Percentiles rank a stretch among this genome's conserved stretches.
phyloP scores from a whole-genome alignment of 305 asterid genomes.

The Fraxinus angustifolia region DNA sequence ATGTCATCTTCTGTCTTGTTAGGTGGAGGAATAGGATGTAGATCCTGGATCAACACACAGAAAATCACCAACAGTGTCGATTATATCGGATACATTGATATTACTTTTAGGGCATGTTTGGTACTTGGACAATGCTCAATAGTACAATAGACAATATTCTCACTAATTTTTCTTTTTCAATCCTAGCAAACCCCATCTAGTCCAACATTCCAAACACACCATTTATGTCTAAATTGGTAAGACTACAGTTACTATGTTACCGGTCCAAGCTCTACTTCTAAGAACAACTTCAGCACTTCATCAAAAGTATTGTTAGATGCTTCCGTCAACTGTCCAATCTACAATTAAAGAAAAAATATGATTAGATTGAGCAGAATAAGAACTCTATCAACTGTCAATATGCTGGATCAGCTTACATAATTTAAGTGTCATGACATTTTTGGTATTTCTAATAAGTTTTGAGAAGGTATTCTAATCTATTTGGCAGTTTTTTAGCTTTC shows the following conservation, averaged over 20 bases:
- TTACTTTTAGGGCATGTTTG: neutral
- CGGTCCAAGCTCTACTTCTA: conserved; percentile 29
- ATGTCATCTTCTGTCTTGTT: conserved; percentile 28
- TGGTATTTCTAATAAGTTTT: neutral
- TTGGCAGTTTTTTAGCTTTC: neutral
- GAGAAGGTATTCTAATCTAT: neutral
- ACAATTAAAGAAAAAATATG: conserved; percentile 7
- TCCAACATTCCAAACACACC: neutral
- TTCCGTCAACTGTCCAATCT: conserved; percentile 28
- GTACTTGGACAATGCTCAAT: neutral
- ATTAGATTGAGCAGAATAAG: conserved; percentile 1
- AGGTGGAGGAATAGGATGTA: conserved; percentile 22
- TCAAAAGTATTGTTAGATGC: conserved; percentile 20
- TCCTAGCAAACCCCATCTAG: neutral
- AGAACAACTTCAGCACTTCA: conserved; percentile 28
- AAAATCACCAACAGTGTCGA: conserved; percentile 1
- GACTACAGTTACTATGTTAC: conserved; percentile 10
- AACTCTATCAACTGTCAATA: conserved; percentile 2
- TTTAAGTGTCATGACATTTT: neutral
- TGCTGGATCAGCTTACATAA: neutral
- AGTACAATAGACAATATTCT: neutral
- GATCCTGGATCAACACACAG: conserved; percentile 17
- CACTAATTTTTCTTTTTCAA: neutral
- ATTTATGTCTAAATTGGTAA: neutral
- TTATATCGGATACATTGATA: neutral